Evolutionary conservation across 495 filamentous ascomycete species (phyloP).

Genomic region (Aspergillus wentii): DNA sequence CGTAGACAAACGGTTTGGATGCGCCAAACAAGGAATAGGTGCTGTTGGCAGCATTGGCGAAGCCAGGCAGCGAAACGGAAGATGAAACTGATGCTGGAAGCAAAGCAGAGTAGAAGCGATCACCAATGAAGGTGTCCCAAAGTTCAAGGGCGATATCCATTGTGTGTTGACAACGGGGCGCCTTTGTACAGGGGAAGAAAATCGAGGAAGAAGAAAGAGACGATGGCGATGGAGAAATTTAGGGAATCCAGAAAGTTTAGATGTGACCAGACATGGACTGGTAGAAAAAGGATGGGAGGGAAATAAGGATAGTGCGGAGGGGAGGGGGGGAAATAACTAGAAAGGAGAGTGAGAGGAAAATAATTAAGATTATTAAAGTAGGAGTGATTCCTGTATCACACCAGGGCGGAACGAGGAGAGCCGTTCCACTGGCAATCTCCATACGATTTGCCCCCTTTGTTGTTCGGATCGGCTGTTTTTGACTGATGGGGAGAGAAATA

Average conservation of each 20-base stretch:
- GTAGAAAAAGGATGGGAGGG: not conserved
- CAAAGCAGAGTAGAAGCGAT: slow-evolving; percentile 69
- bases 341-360: slow-evolving; percentile 10
- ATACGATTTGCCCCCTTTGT: too few species aligned
- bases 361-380: not conserved
- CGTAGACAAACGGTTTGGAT: slow-evolving; percentile 52
- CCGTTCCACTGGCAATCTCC: slow-evolving; percentile 16
- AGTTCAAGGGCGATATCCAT: slow-evolving; percentile 94
- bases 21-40: slow-evolving; percentile 38
- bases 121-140: slow-evolving; percentile 78
- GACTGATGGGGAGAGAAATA: too few species aligned
- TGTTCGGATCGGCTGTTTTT: too few species aligned
- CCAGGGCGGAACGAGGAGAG: slow-evolving; percentile 36
- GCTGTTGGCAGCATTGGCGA: slow-evolving; percentile 35
- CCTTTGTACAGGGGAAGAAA: too few species aligned
- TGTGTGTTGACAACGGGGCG: slow-evolving; percentile 9
- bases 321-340: slow-evolving; percentile 4
- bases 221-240: slow-evolving; percentile 2
- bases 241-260: too few species aligned
- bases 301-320: not conserved
- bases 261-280: too few species aligned
- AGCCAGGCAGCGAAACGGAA: slow-evolving; percentile 36
- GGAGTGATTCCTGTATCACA: slow-evolving; percentile 21
- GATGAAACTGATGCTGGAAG: slow-evolving; percentile 58
- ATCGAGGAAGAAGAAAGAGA: slow-evolving; percentile 1